phyloP scores from a whole-genome alignment of 208 protist species.

The Trypanosoma cruzi region DNA sequence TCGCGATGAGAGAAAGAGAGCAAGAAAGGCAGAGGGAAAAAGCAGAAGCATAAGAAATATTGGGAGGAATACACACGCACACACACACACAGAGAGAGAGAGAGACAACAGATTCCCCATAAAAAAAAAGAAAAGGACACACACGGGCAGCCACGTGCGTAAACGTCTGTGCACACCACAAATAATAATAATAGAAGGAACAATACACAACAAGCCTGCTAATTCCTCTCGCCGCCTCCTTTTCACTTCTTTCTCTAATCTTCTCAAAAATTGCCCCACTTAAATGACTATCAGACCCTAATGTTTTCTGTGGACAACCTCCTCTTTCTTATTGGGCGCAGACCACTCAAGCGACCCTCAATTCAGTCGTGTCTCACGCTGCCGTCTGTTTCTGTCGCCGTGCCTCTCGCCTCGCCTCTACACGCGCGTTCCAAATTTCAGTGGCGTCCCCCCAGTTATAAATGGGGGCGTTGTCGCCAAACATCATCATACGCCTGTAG shows the following conservation, averaged over 20 bases:
- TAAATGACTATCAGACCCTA: not conserved
- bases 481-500: conserved; percentile 87
- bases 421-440: conserved; percentile 44
- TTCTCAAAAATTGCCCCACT: not conserved
- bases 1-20: not conserved
- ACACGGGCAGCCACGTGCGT: too few relatives aligned
- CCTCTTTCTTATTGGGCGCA: not conserved
- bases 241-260: not conserved
- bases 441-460: conserved; percentile 80
- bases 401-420: conserved; percentile 21
- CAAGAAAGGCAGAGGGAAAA: not conserved
- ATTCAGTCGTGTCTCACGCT: not conserved
- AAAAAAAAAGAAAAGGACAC: conserved; percentile 2
- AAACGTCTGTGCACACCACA: too few relatives aligned
- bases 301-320: not conserved
- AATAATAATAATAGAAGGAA: too few relatives aligned
- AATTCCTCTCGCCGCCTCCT: too few relatives aligned
- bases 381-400: conserved; percentile 11
- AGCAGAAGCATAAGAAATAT: conserved; percentile 1
- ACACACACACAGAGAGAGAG: conserved; percentile 13
- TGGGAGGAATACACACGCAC: conserved; percentile 4
- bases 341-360: not conserved
- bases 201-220: too few relatives aligned
- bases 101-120: too few relatives aligned
- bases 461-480: conserved; percentile 83